These are phyloP conservation scores for Citrullus amarus DNA, from an alignment of 306 rosid genomes.

Conservation along the genomic window DNA sequence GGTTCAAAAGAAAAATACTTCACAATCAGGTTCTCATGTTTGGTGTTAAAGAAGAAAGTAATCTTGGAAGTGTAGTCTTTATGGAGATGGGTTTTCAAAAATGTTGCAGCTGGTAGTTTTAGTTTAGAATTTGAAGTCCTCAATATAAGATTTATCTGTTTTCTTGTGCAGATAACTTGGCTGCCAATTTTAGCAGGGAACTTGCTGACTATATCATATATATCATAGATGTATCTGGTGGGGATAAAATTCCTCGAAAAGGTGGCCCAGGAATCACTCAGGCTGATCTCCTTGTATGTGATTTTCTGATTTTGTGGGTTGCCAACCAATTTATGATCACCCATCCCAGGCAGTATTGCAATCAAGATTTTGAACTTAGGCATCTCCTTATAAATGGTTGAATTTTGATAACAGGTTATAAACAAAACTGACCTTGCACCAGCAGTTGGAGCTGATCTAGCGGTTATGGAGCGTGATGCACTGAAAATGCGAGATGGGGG, in stretches of 20 bases:
- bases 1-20: neutral
- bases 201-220: constrained; percentile 94
- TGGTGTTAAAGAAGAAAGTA: neutral
- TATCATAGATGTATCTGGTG: constrained; percentile 91
- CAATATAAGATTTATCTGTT: constrained; percentile 13
- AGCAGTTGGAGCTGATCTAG: constrained; percentile 94
- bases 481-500: constrained; percentile 96
- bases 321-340: neutral
- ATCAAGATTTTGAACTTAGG: neutral
- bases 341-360: neutral
- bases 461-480: constrained; percentile 87
- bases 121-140: neutral
- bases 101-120: neutral
- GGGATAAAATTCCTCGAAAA: constrained; percentile 96
- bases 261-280: constrained; percentile 99
- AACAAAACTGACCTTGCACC: constrained; percentile 92
- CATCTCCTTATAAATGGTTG: neutral
- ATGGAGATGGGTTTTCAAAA: neutral
- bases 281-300: constrained; percentile 93
- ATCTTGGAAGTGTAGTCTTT: neutral
- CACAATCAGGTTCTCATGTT: neutral
- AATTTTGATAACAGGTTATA: constrained; percentile 48
- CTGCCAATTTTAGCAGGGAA: constrained; percentile 98
- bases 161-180: constrained; percentile 71
- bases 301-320: neutral